Evolutionary conservation across 441 rosid genomes (phyloP), one percentile per base, ranked within the genome.

Genomic region (Melastoma candidum): DNA sequence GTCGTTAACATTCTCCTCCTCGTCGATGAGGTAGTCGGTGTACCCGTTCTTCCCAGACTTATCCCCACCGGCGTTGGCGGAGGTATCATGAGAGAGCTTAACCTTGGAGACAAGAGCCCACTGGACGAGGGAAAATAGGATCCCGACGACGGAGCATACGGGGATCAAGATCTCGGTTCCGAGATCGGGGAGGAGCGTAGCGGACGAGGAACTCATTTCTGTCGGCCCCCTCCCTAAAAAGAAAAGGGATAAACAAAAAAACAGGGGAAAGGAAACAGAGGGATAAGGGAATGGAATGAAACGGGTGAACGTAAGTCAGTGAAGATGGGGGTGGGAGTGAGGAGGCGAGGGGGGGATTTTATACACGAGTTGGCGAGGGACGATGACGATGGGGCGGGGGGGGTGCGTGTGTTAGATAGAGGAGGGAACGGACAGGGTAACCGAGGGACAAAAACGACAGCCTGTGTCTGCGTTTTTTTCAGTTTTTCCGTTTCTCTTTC

Each of bases 1-100:
- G 49, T 87, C 92, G 60, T 90, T 80, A 22, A 90, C 57, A 2
- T 86, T 90, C 60, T 90, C 97, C 50, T 87, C 96, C 54, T 90
- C 97, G 57, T 87, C 97, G 52, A 90, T 84, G 26, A 90, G 83
- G 54, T 72, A 79, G 63, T 84, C 89, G 0, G 44, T n/a, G 60
- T 71, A 74, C 0, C 90, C 90, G 11, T 81, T 87, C 74, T 85
- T 84, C 1, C 58, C 66, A 26, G 69, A 73, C 11, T 69, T 69
- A 6, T 61, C 64, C 69, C 63, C 50, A 24, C 59, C 25, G 46
- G 48, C 49, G 48, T 48, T 12, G 25, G 62, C 26, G 26, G 54
- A 70, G 7, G 25, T 48, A 6, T 72, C 73, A 0, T 84, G 60
- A 2, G 71, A 53, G 41, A 87, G 52, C 73, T 67, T 82, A 14